Conservation (phyloP, 2,329 filamentous ascomycete genomes). For the Nigrospora sphaerica region DNA sequence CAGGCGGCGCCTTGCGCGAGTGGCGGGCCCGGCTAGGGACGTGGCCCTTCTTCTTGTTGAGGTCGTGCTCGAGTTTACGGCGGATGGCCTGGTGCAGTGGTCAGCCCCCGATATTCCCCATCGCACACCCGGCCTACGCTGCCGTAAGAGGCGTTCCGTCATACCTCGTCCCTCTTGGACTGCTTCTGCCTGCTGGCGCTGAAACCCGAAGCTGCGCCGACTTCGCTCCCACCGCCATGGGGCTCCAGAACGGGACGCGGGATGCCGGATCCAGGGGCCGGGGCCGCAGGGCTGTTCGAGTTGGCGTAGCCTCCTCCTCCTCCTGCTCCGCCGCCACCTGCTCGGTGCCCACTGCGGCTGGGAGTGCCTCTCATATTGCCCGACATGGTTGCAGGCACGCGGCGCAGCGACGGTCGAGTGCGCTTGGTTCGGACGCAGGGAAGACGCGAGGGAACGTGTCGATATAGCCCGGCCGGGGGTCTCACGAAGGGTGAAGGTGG, state of each 20-base stretch:
- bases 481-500: too few relatives aligned
- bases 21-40: conserved; percentile 66
- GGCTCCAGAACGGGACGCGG: conserved; percentile 65
- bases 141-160: conserved; percentile 20
- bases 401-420: conserved; percentile 11
- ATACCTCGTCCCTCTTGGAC: conserved; percentile 95
- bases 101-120: conserved; percentile 21
- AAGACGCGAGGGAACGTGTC: too few relatives aligned
- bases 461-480: too few relatives aligned
- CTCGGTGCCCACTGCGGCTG: conserved; percentile 52
- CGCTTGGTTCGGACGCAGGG: conserved; percentile 5
- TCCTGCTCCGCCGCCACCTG: conserved; percentile 16
- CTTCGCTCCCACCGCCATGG: conserved; percentile 42
- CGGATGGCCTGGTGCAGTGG: conserved; percentile 70
- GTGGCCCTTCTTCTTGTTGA: conserved; percentile 92
- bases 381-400: conserved; percentile 37
- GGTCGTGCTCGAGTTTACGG: conserved; percentile 91
- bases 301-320: conserved; percentile 35
- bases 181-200: conserved; percentile 95
- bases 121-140: conserved; percentile 7
- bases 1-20: conserved; percentile 88
- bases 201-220: conserved; percentile 56
- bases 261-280: conserved; percentile 48
- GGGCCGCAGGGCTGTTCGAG: conserved; percentile 46
- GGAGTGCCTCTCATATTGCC: conserved; percentile 65